A percentile compares a stretch with the other conserved stretches of the same genome.
Evolutionary conservation across 441 rosid genomes (phyloP).

Genomic region (Arabidopsis hybrid): DNA sequence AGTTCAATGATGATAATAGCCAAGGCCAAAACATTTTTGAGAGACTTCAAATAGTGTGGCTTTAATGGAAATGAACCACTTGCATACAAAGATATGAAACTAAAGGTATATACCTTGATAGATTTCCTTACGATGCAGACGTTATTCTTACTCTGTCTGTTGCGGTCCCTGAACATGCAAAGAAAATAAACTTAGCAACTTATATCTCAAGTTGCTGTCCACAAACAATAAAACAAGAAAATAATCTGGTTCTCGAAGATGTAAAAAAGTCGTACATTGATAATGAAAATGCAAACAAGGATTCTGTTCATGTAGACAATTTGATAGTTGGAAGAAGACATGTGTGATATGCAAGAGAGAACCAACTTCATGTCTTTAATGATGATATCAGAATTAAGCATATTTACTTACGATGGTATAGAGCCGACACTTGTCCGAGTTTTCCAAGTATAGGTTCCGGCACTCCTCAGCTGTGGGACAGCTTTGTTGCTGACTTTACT

Average conservation of each 20-base stretch:
- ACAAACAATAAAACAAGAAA: neutral
- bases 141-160: constrained; percentile 36
- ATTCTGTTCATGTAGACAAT: neutral
- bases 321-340: neutral
- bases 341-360: constrained; percentile 4
- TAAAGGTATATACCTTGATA: constrained; percentile 53
- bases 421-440: constrained; percentile 59
- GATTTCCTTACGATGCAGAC: constrained; percentile 48
- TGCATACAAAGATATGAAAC: constrained; percentile 15
- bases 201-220: constrained; percentile 18
- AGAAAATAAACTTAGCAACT: constrained; percentile 32
- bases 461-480: constrained; percentile 49
- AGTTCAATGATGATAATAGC: constrained; percentile 23
- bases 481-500: constrained; percentile 53
- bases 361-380: constrained; percentile 7
- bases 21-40: constrained; percentile 4
- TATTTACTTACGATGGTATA: constrained; percentile 57
- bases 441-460: constrained; percentile 50
- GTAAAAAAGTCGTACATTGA: constrained; percentile 1
- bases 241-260: neutral
- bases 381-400: constrained; percentile 21
- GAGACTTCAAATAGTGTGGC: constrained; percentile 12
- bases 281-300: constrained; percentile 11
- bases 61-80: constrained; percentile 24
- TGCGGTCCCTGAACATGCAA: constrained; percentile 37